These are phyloP conservation scores for Trichoderma cornu-damae DNA, from an alignment of 2,329 filamentous ascomycete species.

Conservation along the genomic window DNA sequence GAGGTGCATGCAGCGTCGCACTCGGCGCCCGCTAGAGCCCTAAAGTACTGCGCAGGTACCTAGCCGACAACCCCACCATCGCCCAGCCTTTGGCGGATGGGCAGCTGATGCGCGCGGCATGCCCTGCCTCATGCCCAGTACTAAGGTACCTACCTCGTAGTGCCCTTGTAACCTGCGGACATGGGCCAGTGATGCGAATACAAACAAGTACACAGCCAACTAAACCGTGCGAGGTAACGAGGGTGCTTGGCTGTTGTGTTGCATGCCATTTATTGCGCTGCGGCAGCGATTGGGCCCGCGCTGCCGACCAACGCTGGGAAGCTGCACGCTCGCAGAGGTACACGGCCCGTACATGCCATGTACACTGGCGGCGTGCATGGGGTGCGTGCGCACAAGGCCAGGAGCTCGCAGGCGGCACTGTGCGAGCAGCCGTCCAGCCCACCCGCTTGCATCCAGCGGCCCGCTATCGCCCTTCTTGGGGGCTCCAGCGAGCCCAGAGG, in stretches of 20 bases:
- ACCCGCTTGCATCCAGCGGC: neutral
- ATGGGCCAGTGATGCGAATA: too few relatives aligned
- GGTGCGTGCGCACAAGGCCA: too few relatives aligned
- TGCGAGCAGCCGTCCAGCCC: constrained; percentile 2
- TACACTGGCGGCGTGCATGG: neutral
- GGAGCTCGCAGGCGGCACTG: constrained; percentile 4
- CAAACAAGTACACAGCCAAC: too few relatives aligned
- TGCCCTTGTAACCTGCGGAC: too few relatives aligned
- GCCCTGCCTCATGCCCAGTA: too few relatives aligned
- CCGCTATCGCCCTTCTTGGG: neutral
- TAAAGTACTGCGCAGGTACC: neutral
- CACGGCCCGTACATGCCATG: neutral
- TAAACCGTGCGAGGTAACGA: too few relatives aligned
- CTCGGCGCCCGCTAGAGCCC: constrained; percentile 2
- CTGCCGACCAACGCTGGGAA: neutral
- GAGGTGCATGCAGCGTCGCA: constrained; percentile 7
- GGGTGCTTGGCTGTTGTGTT: too few relatives aligned
- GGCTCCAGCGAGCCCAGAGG: neutral
- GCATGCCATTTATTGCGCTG: neutral
- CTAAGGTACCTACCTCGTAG: too few relatives aligned
- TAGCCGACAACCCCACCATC: neutral
- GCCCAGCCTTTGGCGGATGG: constrained; percentile 8
- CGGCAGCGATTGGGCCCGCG: constrained; percentile 14
- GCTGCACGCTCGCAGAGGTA: neutral
- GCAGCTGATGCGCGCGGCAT: constrained; percentile 15